Conservation (phyloP, 176 grass and related monocot genomes). For the Calamus simplicifolius region DNA sequence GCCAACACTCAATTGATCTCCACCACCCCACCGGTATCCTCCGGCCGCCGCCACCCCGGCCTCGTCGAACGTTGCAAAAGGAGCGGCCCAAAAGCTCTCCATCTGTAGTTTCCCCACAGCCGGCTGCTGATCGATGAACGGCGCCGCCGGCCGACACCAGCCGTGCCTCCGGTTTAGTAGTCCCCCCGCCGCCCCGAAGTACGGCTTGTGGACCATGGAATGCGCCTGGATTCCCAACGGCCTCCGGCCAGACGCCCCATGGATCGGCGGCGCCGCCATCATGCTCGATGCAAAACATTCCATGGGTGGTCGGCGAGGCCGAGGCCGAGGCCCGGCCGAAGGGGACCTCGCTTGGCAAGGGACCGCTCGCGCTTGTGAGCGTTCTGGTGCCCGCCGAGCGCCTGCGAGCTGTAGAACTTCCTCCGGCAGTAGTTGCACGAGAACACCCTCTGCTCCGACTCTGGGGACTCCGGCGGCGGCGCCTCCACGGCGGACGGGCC, state of each 20-base stretch:
- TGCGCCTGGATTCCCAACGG: constrained; percentile 7
- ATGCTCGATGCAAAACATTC: not conserved
- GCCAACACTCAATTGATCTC: no score
- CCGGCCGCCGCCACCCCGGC: no score
- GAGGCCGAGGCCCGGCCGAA: constrained; percentile 19
- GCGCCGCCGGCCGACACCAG: no score
- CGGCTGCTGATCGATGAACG: no score
- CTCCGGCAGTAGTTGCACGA: constrained; percentile 92
- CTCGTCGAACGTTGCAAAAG: no score
- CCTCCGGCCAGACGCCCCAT: not conserved
- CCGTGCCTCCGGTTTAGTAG: no score
- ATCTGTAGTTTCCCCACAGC: no score
- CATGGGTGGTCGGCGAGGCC: not conserved
- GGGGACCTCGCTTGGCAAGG: constrained; percentile 39
- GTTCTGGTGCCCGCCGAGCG: constrained; percentile 96
- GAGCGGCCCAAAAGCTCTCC: no score
- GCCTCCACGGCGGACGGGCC: not conserved
- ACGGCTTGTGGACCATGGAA: constrained; percentile 4
- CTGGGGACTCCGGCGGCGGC: constrained; percentile 1
- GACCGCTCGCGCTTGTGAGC: constrained; percentile 95
- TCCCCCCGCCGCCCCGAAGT: not conserved
- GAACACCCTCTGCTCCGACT: constrained; percentile 29
- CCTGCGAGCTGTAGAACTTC: constrained; percentile 80
- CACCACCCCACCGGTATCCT: no score
- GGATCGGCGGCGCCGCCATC: not conserved